Base-by-base conservation (phyloP, 306 rosid genomes). In the Cucurbita maxima region DNA sequence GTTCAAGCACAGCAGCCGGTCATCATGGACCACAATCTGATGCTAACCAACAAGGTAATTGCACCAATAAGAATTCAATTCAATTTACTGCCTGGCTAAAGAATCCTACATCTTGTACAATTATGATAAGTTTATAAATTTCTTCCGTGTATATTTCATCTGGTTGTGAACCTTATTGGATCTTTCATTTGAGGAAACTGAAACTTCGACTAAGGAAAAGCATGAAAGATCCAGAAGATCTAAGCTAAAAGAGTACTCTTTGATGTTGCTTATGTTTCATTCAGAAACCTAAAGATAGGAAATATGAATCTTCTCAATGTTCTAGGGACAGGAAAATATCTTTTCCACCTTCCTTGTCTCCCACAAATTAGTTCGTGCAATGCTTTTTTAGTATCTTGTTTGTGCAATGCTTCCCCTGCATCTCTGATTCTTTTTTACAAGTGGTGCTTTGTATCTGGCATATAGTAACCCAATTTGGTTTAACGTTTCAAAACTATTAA, bases 21-120 rank as follows among this genome's bases (percentile, higher is more conserved):
- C 96, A 78, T 78, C 88, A 83, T 41, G 92, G 90, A 72, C 58
- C 89, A 72, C 96, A 74, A 66, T 56, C 97, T 50, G 89, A 95
- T 78, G 83, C 75, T 77, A 85, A 82, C 48, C 92, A 66, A 51
- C 90, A 77, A 62, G 96, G 97, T 91, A 88, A 80, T 41, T 62
- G 55, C 77, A 36, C 34, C 56, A 9, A 5, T 37, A 69, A 68
- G 8, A 44, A 12, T 47, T 50, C 41, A 51, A 12, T 47, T 50
- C 45, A 70, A 70, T 70, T 70, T 25, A 47, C 43, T 7, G 43
- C 57, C 8, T 47, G 73, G 10, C 4, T 19, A 11, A 45, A 67
- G 50, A 20, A 10, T 67, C 19, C 40, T 22, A 45, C 5, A 20
- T 67, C 18, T 69, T 48, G 43, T 69, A 56, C 44, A 8, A 12